Evolutionary conservation across 1,284 basidiomycete genomes (phyloP).

Genomic region (Apiotrichum akiyoshidainum): DNA sequence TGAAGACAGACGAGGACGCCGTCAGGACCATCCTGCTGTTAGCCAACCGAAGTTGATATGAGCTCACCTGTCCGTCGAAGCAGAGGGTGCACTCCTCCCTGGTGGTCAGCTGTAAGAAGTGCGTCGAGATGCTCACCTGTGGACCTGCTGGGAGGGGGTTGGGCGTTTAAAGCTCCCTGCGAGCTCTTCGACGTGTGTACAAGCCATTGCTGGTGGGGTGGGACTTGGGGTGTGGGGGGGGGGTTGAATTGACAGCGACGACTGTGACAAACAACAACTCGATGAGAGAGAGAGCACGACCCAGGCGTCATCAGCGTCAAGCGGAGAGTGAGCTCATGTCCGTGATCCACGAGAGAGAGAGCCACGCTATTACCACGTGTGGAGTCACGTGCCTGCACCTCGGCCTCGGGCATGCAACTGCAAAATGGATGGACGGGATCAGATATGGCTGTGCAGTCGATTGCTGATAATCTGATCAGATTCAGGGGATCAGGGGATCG

Average conservation of each 20-base stretch:
- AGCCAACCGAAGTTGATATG: not conserved
- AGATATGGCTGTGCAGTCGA: no score
- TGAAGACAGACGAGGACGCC: conserved; percentile 86
- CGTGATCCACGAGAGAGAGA: no score
- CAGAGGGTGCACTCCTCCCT: conserved; percentile 69
- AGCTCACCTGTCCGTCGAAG: conserved; percentile 81
- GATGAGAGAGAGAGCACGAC: not conserved
- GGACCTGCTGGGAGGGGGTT: conserved; percentile 43
- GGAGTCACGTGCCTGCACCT: no score
- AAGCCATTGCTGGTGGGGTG: conserved; percentile 16
- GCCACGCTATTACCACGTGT: no score
- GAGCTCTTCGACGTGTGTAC: conserved; percentile 35
- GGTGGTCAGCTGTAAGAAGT: conserved; percentile 14
- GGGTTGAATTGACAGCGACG: no score
- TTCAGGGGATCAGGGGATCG: no score
- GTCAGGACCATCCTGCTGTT: conserved; percentile 61
- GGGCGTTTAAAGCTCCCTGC: conserved; percentile 34
- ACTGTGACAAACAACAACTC: no score
- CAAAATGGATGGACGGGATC: no score
- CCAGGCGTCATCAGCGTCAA: not conserved
- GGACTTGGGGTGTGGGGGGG: not conserved
- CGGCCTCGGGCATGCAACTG: no score
- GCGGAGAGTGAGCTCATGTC: not conserved
- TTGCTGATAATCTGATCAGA: no score
- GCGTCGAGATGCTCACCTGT: conserved; percentile 36